phyloP scores from a whole-genome alignment of 2,329 filamentous ascomycete genomes.

The Monilinia laxa region DNA sequence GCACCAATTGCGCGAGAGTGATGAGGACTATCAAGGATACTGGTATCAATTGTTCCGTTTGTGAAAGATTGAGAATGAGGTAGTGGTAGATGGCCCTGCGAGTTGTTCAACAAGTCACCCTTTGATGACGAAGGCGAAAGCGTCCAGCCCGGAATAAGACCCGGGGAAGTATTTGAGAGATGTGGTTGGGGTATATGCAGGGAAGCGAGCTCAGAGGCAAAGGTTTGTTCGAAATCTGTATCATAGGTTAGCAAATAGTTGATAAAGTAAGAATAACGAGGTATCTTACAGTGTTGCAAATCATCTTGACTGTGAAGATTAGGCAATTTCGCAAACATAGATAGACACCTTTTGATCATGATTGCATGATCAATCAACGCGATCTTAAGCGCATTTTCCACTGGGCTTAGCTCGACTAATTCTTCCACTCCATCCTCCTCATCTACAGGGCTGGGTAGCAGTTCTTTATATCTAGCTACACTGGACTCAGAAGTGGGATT shows the following conservation, averaged over 20 bases:
- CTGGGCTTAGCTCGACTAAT: constrained; percentile 52
- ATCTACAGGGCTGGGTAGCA: constrained; percentile 57
- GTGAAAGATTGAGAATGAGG: constrained; percentile 32
- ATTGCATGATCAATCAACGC: constrained; percentile 87
- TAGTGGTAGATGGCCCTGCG: constrained; percentile 23
- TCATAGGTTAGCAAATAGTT: constrained; percentile 27
- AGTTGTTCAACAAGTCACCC: constrained; percentile 27
- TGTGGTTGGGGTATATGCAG: constrained; percentile 55
- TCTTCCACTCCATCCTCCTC: constrained; percentile 46
- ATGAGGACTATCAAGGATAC: constrained; percentile 32
- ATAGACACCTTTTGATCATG: constrained; percentile 79
- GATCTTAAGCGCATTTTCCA: constrained; percentile 79
- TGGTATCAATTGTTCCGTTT: constrained; percentile 32
- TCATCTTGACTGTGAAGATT: constrained; percentile 60
- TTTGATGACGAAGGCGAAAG: constrained; percentile 26
- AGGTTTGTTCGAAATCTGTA: constrained; percentile 60
- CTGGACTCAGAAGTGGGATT: constrained; percentile 73
- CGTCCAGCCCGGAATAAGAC: constrained; percentile 42
- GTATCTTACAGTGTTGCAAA: constrained; percentile 60
- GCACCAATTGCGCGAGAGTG: constrained; percentile 20
- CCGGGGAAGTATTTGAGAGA: constrained; percentile 41
- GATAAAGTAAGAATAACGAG: background rate
- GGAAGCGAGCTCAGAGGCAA: constrained; percentile 63
- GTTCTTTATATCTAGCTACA: constrained; percentile 72
- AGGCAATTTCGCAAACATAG: constrained; percentile 59